These are phyloP conservation scores for Odontarrhena argentea DNA, from an alignment of 345 rosid species.

Conservation along the genomic window DNA sequence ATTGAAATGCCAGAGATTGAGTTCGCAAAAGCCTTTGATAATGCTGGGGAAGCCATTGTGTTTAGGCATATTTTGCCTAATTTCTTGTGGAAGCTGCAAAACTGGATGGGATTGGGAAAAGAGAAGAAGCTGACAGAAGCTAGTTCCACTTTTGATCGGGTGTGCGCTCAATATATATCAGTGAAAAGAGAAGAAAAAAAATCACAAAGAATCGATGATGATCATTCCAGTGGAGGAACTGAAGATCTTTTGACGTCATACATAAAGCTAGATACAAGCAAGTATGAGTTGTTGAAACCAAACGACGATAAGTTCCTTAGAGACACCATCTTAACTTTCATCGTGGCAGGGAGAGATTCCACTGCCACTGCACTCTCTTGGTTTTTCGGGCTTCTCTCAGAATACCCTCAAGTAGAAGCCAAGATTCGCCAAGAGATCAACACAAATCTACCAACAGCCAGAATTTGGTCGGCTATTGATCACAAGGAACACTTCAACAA, in stretches of 20 bases:
- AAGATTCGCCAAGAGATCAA: slow-evolving; percentile 35
- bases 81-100: slow-evolving; percentile 45
- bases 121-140: slow-evolving; percentile 41
- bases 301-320: slow-evolving; percentile 44
- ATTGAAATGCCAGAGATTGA: slow-evolving; percentile 36
- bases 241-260: slow-evolving; percentile 43
- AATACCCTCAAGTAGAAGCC: slow-evolving; percentile 38
- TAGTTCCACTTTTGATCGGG: not conserved
- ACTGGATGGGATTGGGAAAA: slow-evolving; percentile 31
- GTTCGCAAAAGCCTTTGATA: slow-evolving; percentile 37
- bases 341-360: slow-evolving; percentile 48
- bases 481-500: no score
- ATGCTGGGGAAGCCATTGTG: slow-evolving; percentile 26
- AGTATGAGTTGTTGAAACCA: slow-evolving; percentile 1
- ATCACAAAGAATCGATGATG: not conserved
- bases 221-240: not conserved
- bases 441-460: not conserved
- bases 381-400: slow-evolving; percentile 50
- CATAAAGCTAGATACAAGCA: slow-evolving; percentile 15
- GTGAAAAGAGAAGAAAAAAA: slow-evolving; percentile 24
- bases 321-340: slow-evolving; percentile 46
- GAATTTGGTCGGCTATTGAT: not conserved
- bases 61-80: slow-evolving; percentile 31
- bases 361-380: slow-evolving; percentile 37
- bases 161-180: slow-evolving; percentile 14